phyloP scores from a whole-genome alignment of 768 basidiomycete species.

The Exsudoporus frostii region DNA sequence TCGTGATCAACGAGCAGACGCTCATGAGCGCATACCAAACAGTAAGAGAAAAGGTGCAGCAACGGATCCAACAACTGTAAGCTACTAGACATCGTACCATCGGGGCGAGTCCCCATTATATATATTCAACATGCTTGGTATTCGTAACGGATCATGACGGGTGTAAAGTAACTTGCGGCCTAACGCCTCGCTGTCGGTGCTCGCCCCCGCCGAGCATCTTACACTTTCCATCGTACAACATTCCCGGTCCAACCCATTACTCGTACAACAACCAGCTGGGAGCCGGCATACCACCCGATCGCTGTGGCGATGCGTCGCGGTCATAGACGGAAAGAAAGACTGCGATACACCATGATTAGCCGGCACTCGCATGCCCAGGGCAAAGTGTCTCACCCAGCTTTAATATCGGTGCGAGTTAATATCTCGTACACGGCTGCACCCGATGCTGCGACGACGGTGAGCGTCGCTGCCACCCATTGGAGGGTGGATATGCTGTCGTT shows the following conservation, averaged over 20 bases:
- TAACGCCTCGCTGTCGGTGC: not conserved
- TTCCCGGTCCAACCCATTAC: not conserved
- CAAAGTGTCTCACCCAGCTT: constrained; percentile 16
- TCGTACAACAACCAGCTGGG: constrained; percentile 17
- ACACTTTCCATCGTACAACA: constrained; percentile 10
- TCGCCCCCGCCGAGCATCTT: not conserved
- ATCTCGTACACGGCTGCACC: constrained; percentile 31
- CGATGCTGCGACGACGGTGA: constrained; percentile 33
- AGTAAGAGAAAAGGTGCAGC: constrained; percentile 80
- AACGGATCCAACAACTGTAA: constrained; percentile 76
- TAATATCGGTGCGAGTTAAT: constrained; percentile 13
- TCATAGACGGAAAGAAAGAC: constrained; percentile 16
- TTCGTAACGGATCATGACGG: not conserved
- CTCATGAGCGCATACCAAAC: constrained; percentile 91
- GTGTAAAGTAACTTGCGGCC: constrained; percentile 6
- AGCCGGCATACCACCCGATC: not conserved
- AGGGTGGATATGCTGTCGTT: constrained; percentile 21
- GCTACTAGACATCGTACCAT: too few species aligned
- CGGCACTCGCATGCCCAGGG: not conserved
- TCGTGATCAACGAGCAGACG: constrained; percentile 98
- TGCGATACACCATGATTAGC: constrained; percentile 1
- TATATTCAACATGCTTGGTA: not conserved
- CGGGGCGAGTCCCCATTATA: not conserved
- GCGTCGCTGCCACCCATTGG: constrained; percentile 23
- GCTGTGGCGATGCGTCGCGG: not conserved